Percentiles rank a stretch among this genome's conserved stretches.
Evolutionary conservation across 805 yeast genomes (phyloP).

Genomic region (Myxozyma kluyveri): DNA sequence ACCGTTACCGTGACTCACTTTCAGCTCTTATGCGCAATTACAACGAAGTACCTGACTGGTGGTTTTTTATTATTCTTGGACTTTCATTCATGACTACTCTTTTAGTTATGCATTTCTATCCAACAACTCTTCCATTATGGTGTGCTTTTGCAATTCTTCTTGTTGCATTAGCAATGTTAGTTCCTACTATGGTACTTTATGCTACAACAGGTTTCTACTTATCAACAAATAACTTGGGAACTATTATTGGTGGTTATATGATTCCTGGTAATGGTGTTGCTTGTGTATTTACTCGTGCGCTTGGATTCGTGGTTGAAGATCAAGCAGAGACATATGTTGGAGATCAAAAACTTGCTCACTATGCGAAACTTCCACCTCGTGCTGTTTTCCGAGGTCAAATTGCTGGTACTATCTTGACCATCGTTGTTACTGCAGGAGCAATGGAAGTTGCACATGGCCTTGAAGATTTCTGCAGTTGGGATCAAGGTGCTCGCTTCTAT

Average conservation of each 20-base stretch:
- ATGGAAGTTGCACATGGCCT: slow-evolving; percentile 36
- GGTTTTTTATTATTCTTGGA: slow-evolving; percentile 53
- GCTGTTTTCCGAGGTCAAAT: slow-evolving; percentile 56
- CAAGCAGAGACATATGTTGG: slow-evolving; percentile 56
- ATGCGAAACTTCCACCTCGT: slow-evolving; percentile 61
- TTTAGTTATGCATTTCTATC: slow-evolving; percentile 43
- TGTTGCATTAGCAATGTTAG: slow-evolving; percentile 53
- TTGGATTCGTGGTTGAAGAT: slow-evolving; percentile 54
- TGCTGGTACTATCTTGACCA: slow-evolving; percentile 44
- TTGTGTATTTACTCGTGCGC: slow-evolving; percentile 59
- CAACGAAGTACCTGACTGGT: slow-evolving; percentile 72
- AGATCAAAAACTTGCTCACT: slow-evolving; percentile 64
- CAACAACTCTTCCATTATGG: slow-evolving; percentile 58
- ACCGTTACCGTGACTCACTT: slow-evolving; percentile 31
- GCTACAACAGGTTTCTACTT: slow-evolving; percentile 61
- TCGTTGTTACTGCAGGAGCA: slow-evolving; percentile 45
- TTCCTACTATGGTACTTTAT: slow-evolving; percentile 61
- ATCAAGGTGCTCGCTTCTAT: slow-evolving; percentile 47
- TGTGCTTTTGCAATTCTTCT: slow-evolving; percentile 56
- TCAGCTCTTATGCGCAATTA: slow-evolving; percentile 56
- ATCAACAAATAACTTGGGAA: slow-evolving; percentile 62
- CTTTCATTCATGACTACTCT: slow-evolving; percentile 38
- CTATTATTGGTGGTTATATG: slow-evolving; percentile 62
- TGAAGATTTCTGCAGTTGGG: slow-evolving; percentile 44
- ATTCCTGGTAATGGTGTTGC: slow-evolving; percentile 61